These are phyloP conservation scores for Termitomyces sp. DNA, from an alignment of 768 basidiomycete species.

Conservation along the genomic window DNA sequence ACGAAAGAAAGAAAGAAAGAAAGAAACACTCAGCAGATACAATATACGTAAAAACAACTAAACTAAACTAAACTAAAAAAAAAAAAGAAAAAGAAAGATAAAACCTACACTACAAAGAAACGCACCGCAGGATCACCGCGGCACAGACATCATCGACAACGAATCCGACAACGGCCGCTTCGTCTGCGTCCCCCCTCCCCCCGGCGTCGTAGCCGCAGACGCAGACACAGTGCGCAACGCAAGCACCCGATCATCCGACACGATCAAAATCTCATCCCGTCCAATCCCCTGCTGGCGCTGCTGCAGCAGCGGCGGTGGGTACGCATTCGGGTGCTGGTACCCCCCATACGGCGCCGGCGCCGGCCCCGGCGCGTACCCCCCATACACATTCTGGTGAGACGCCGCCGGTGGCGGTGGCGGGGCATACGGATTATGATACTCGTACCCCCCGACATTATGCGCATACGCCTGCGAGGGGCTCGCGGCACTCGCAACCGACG, in stretches of 20 bases:
- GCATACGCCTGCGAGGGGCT: constrained; percentile 29
- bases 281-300: constrained; percentile 42
- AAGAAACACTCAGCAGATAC: not conserved
- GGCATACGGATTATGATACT: constrained; percentile 28
- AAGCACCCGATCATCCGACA: constrained; percentile 84
- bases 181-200: constrained; percentile 32
- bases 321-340: constrained; percentile 31
- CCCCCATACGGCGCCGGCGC: constrained; percentile 21
- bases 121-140: constrained; percentile 23
- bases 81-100: not conserved
- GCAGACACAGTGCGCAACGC: constrained; percentile 52
- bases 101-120: not conserved
- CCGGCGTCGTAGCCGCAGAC: constrained; percentile 30
- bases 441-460: constrained; percentile 13
- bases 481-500: constrained; percentile 68
- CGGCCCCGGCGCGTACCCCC: constrained; percentile 35
- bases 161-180: constrained; percentile 38
- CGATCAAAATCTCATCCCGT: constrained; percentile 84
- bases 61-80: too few relatives aligned
- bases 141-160: constrained; percentile 38
- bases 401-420: constrained; percentile 11
- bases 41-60: not conserved
- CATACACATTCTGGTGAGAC: constrained; percentile 20
- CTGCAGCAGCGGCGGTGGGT: constrained; percentile 19
- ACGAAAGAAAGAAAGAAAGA: constrained; percentile 5